Percentiles rank a stretch among this genome's conserved stretches.
These are phyloP conservation scores for Neurospora tetrasperma DNA, from an alignment of 495 filamentous ascomycete species.

Conservation along the genomic window DNA sequence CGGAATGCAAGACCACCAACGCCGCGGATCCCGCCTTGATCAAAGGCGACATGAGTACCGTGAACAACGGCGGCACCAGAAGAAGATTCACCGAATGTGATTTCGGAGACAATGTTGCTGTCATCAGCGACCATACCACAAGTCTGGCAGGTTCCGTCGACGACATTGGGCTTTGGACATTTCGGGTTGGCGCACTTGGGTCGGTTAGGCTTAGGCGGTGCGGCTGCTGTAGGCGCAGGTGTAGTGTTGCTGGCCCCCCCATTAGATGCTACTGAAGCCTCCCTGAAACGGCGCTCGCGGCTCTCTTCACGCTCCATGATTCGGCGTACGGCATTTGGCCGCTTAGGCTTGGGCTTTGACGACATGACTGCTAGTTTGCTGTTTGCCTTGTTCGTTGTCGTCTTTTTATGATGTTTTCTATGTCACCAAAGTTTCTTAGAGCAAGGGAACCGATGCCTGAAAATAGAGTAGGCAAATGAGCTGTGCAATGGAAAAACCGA, in stretches of 20 bases:
- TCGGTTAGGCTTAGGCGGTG: background rate
- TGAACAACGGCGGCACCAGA: constrained; percentile 84
- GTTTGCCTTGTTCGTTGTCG: background rate
- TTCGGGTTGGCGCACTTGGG: constrained; percentile 22
- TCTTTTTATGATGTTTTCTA: background rate
- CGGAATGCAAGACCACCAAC: constrained; percentile 34
- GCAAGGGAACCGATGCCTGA: background rate
- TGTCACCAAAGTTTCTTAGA: background rate
- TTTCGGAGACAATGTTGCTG: constrained; percentile 80
- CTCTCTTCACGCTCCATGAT: constrained; percentile 23
- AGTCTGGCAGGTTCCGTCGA: constrained; percentile 57
- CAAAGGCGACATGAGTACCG: constrained; percentile 74
- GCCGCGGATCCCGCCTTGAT: constrained; percentile 47
- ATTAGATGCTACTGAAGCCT: constrained; percentile 11
- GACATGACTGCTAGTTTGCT: constrained; percentile 1
- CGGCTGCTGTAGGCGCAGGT: background rate
- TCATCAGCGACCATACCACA: constrained; percentile 78
- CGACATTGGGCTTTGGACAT: constrained; percentile 30
- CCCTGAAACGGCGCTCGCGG: constrained; percentile 15
- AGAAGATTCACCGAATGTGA: constrained; percentile 76
- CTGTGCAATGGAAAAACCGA: background rate
- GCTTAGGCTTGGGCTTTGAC: constrained; percentile 17
- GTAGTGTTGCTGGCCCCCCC: background rate
- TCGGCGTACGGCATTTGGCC: constrained; percentile 18
- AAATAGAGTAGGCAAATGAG: background rate